Evolutionary conservation across 116 monocot genomes (phyloP).

Genomic region (Trichopus zeylanicus): DNA sequence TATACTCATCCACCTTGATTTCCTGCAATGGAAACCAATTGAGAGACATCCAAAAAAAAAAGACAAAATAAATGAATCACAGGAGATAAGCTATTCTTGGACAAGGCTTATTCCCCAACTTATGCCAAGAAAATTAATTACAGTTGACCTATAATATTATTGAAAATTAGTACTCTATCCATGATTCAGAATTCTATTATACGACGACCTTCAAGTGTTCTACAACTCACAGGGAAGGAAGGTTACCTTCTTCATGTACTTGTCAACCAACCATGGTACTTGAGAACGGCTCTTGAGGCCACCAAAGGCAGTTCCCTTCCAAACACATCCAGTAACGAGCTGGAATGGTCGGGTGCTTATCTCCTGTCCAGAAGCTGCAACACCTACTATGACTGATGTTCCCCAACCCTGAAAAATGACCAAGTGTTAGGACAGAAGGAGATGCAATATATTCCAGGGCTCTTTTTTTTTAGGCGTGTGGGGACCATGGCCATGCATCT

Average conservation of each 20-base stretch:
- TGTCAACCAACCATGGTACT: constrained; percentile 91
- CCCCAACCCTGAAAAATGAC: constrained; percentile 86
- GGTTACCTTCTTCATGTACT: constrained; percentile 85
- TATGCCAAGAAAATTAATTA: too few species aligned
- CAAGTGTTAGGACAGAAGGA: not conserved
- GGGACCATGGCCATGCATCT: too few species aligned
- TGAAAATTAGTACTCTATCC: too few species aligned
- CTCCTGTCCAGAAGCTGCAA: constrained; percentile 96
- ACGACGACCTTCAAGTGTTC: too few species aligned
- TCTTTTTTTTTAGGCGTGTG: too few species aligned
- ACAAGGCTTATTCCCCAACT: too few species aligned
- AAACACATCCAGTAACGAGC: constrained; percentile 93
- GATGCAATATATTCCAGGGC: too few species aligned
- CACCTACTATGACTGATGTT: constrained; percentile 95
- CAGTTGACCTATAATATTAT: too few species aligned
- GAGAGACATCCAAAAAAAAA: too few species aligned
- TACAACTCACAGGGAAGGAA: not conserved
- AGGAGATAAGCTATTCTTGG: too few species aligned
- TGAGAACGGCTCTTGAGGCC: constrained; percentile 99
- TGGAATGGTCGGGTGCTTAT: constrained; percentile 94
- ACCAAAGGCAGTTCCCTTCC: constrained; percentile 99
- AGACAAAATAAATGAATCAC: too few species aligned
- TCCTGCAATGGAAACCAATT: constrained; percentile 42
- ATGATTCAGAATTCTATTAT: too few species aligned
- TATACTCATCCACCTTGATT: constrained; percentile 98